Conservation (phyloP, 1,284 basidiomycete species). For the Microbotryomycetes sp. region DNA sequence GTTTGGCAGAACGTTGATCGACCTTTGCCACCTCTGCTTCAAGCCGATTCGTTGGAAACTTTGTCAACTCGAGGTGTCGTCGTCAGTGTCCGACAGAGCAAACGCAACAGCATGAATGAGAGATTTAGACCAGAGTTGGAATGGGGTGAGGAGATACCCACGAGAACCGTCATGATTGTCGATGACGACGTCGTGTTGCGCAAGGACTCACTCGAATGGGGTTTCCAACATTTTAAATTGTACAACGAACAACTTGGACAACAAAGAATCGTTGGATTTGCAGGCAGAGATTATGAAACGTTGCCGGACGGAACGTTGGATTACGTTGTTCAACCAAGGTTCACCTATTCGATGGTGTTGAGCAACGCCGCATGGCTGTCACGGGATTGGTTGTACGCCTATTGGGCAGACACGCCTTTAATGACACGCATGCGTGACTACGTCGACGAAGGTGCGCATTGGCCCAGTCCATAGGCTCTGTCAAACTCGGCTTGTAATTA, state of each 20-base stretch:
- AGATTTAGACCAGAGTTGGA: conserved; percentile 24
- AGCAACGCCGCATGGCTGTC: conserved; percentile 32
- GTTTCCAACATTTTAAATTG: conserved; percentile 21
- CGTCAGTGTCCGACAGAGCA: conserved; percentile 21
- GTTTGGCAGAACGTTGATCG: conserved; percentile 32
- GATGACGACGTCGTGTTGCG: conserved; percentile 34
- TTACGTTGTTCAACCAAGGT: conserved; percentile 23
- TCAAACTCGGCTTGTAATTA: neutral
- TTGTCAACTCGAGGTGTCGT: conserved; percentile 15
- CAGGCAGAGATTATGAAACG: conserved; percentile 20
- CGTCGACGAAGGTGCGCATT: conserved; percentile 28
- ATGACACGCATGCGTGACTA: conserved; percentile 18
- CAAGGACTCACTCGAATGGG: conserved; percentile 28
- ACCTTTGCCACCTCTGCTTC: conserved; percentile 21
- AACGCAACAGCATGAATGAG: conserved; percentile 35
- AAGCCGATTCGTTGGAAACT: conserved; percentile 8
- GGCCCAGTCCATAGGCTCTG: neutral
- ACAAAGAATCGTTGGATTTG: conserved; percentile 31
- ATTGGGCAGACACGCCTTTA: conserved; percentile 25
- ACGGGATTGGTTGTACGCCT: conserved; percentile 26
- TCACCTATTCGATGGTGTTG: conserved; percentile 31
- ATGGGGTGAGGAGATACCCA: conserved; percentile 23
- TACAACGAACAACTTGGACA: neutral
- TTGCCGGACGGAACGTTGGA: neutral
- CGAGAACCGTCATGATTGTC: conserved; percentile 30